Percentiles rank a stretch among this genome's conserved stretches.
phyloP scores from a whole-genome alignment of 139 green algal species.

The Yamagishiella unicocca region DNA sequence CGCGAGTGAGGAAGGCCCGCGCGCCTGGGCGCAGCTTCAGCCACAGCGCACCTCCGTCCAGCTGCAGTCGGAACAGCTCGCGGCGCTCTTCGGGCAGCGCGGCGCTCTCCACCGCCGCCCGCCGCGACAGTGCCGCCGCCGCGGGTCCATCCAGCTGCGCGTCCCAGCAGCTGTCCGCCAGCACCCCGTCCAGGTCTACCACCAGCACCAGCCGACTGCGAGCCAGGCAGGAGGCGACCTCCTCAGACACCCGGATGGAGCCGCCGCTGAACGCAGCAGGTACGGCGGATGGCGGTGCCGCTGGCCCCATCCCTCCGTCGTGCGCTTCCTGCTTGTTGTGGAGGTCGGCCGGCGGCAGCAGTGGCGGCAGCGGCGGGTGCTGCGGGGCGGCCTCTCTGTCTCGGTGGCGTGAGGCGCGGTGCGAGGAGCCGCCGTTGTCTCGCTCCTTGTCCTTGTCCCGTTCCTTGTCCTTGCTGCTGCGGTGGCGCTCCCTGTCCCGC shows the following conservation, averaged over 20 bases:
- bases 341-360: not conserved
- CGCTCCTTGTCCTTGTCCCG: conserved; percentile 21
- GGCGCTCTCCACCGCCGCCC: conserved; percentile 7
- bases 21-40: conserved; percentile 94
- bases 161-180: conserved; percentile 86
- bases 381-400: conserved; percentile 1
- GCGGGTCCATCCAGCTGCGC: conserved; percentile 42
- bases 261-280: not conserved
- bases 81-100: conserved; percentile 47
- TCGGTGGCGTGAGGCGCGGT: conserved; percentile 5
- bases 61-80: conserved; percentile 77
- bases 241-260: not conserved
- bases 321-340: not conserved
- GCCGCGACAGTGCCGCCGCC: conserved; percentile 51
- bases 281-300: not conserved
- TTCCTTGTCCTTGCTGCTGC: not conserved
- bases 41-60: conserved; percentile 76
- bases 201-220: conserved; percentile 75
- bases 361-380: not conserved
- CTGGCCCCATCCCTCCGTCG: not conserved
- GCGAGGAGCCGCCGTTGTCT: not conserved
- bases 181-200: conserved; percentile 95
- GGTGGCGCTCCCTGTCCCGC: conserved; percentile 5
- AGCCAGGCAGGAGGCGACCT: not conserved
- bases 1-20: conserved; percentile 73